phyloP scores from a whole-genome alignment of 805 yeast species.

The Saccharomycopsis vini region DNA sequence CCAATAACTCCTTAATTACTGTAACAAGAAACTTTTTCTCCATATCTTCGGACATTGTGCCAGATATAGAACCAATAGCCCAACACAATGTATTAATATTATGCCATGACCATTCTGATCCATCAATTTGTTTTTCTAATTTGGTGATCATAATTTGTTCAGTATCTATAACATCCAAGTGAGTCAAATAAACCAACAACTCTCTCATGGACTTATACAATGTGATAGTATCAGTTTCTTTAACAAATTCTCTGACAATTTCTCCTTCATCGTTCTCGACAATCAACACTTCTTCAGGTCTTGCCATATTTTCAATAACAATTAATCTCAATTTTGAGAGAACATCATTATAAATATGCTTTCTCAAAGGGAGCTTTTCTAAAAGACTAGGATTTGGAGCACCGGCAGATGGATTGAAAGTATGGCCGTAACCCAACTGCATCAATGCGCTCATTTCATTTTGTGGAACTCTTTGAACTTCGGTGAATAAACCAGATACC shows the following conservation, averaged over 20 bases:
- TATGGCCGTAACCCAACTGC: constrained; percentile 46
- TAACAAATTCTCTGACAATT: constrained; percentile 93
- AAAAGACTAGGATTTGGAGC: constrained; percentile 79
- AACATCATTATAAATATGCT: constrained; percentile 70
- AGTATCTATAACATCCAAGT: constrained; percentile 88
- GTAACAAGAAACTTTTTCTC: constrained; percentile 90
- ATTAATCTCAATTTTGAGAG: constrained; percentile 80
- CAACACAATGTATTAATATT: constrained; percentile 94
- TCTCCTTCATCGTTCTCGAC: constrained; percentile 99
- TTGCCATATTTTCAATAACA: constrained; percentile 95
- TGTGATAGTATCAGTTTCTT: constrained; percentile 94
- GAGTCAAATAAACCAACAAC: constrained; percentile 89
- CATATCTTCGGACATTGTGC: constrained; percentile 97
- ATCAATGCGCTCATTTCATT: constrained; percentile 65
- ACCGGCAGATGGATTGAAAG: constrained; percentile 50
- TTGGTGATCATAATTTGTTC: constrained; percentile 90
- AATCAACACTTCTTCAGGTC: constrained; percentile 95
- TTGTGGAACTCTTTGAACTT: constrained; percentile 72
- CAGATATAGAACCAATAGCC: constrained; percentile 99
- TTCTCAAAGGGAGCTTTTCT: constrained; percentile 74
- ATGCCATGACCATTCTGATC: constrained; percentile 98
- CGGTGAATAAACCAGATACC: constrained; percentile 75
- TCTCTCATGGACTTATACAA: constrained; percentile 93
- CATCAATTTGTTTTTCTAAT: constrained; percentile 87
- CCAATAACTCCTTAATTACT: constrained; percentile 84